A percentile compares a stretch with the other conserved stretches of the same genome.
Conservation (phyloP, 495 filamentous ascomycete species). For the Elasticomyces elasticus region DNA sequence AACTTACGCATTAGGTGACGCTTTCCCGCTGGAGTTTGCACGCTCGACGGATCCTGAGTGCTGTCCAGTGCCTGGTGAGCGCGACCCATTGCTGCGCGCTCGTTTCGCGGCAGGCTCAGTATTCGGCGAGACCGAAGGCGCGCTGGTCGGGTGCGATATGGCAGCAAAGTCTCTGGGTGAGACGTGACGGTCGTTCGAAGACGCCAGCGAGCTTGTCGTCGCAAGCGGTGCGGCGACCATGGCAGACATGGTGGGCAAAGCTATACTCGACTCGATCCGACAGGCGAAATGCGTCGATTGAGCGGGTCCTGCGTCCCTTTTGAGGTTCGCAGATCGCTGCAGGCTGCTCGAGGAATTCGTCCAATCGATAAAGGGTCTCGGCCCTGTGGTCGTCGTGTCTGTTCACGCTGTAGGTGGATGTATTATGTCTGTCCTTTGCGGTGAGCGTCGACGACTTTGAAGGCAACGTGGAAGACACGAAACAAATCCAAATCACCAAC, state of each 20-base stretch:
- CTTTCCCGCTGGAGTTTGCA: constrained; percentile 1
- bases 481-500: no score
- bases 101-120: constrained; percentile 18
- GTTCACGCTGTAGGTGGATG: neutral
- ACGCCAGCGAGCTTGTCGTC: neutral
- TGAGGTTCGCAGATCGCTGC: neutral
- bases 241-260: neutral
- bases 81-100: constrained; percentile 17
- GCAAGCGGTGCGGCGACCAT: constrained; percentile 5
- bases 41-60: neutral
- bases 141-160: neutral
- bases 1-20: constrained; percentile 15
- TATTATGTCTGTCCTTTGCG: neutral
- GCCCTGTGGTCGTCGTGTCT: neutral
- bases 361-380: neutral
- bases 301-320: neutral
- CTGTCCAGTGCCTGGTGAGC: neutral
- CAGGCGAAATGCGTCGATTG: neutral
- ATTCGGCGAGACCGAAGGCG: constrained; percentile 1
- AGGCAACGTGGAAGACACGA: no score
- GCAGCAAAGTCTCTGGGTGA: constrained; percentile 11
- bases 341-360: neutral
- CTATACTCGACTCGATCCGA: neutral
- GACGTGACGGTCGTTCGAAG: constrained; percentile 3
- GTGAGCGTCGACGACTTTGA: no score